Conservation (phyloP, 371 early-diverging fungal genomes). For the Rhizopus stolonifer region DNA sequence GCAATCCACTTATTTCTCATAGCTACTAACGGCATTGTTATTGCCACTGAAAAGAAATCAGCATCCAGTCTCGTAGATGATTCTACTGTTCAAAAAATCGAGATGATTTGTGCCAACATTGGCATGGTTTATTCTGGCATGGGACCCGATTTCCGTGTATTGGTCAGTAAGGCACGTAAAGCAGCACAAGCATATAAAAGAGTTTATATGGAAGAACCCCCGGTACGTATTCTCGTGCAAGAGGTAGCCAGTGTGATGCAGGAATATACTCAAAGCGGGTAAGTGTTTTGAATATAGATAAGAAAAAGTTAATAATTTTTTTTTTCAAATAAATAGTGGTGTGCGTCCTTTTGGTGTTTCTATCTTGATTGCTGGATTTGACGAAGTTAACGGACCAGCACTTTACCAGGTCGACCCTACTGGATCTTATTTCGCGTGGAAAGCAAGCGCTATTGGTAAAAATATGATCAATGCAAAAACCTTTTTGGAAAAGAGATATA, state of each 20-base stretch:
- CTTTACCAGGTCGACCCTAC: constrained; percentile 99
- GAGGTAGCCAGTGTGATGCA: constrained; percentile 97
- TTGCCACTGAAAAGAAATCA: constrained; percentile 97
- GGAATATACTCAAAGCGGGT: constrained; percentile 98
- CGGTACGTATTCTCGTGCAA: constrained; percentile 90
- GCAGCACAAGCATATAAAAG: constrained; percentile 93
- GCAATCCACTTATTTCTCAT: neutral
- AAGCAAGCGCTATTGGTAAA: constrained; percentile 98
- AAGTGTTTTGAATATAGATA: constrained; percentile 18
- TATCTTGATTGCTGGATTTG: constrained; percentile 93
- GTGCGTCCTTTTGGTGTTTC: constrained; percentile 99
- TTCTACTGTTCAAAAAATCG: constrained; percentile 86
- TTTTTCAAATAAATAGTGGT: constrained; percentile 64
- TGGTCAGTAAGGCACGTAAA: constrained; percentile 94
- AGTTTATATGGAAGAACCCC: constrained; percentile 94
- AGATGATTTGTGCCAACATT: constrained; percentile 86
- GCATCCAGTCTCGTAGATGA: constrained; percentile 93
- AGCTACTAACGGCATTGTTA: constrained; percentile 97
- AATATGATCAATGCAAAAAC: constrained; percentile 98
- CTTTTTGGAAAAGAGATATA: constrained; percentile 95
- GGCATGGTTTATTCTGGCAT: constrained; percentile 99
- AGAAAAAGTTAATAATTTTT: neutral
- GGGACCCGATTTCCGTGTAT: constrained; percentile 96
- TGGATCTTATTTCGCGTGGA: constrained; percentile 98
- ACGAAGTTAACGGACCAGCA: constrained; percentile 83